Evolutionary conservation across 2,329 filamentous ascomycete genomes (phyloP), one percentile per base, ranked within the genome.

Genomic region (Coniochaeta pulveracea): DNA sequence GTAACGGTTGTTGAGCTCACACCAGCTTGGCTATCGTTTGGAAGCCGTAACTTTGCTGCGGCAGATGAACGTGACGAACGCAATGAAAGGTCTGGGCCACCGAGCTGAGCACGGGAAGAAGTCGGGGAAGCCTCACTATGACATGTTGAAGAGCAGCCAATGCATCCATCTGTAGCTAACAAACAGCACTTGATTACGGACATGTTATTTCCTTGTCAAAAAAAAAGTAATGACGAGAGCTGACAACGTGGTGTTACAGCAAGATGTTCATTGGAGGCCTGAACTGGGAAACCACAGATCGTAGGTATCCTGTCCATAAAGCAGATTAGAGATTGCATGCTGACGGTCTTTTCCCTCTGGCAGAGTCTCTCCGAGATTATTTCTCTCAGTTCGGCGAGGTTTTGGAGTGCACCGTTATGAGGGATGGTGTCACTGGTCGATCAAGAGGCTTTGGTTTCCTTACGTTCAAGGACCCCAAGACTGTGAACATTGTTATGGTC

Each of bases 181-280:
- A n/a, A n/a, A n/a, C n/a, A n/a, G n/a, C n/a, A n/a, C n/a, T n/a
- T n/a, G n/a, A n/a, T n/a, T n/a, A n/a, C n/a, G n/a, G n/a, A n/a
- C n/a, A n/a, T n/a, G n/a, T n/a, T n/a, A n/a, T n/a, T n/a, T n/a
- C n/a, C n/a, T n/a, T n/a, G n/a, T n/a, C n/a, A n/a, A n/a, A n/a
- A n/a, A n/a, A n/a, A n/a, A n/a, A n/a, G n/a, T n/a, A n/a, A n/a
- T n/a, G n/a, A n/a, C n/a, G n/a, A n/a, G 29, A 25, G 32, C 46
- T 53, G 42, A 54, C 47, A 27, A 36, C 11, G 6, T 35, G 21
- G 28, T 26, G 18, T 52, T 47, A 50, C 62, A 98, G 91, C 51
- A 98, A 98, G 66, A 98, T 98, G 91, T 98, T 98, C 50, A 98
- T 98, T 59, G 91, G 91, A 49, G 91, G 91, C 25, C 64, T 98